phyloP scores from a whole-genome alignment of 2,329 filamentous ascomycete genomes.

The Exophiala calicioides region DNA sequence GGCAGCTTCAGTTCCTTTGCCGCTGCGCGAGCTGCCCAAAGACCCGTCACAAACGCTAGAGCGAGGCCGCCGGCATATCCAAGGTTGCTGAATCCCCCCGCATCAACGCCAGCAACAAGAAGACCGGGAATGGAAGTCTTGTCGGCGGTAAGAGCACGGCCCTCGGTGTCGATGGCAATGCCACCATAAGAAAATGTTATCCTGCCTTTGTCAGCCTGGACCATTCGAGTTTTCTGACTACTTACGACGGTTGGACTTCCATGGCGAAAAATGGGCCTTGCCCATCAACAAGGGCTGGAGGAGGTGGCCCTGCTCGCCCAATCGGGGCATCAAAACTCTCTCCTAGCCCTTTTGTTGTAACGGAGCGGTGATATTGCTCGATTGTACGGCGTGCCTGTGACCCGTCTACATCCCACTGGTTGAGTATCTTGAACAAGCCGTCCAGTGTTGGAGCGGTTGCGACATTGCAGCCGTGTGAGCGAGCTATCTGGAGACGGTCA shows the following conservation, averaged over 20 bases:
- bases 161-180: constrained; percentile 31
- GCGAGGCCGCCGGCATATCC: constrained; percentile 35
- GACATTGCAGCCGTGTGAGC: constrained; percentile 33
- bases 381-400: constrained; percentile 28
- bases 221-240: constrained; percentile 7
- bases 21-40: constrained; percentile 31
- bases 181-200: constrained; percentile 37
- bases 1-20: constrained; percentile 27
- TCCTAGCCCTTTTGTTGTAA: constrained; percentile 17
- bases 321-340: constrained; percentile 25
- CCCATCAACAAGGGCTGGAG: constrained; percentile 30
- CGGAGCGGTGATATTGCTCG: constrained; percentile 28
- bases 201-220: constrained; percentile 6
- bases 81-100: constrained; percentile 34
- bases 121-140: constrained; percentile 30
- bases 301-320: constrained; percentile 22
- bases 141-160: constrained; percentile 32
- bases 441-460: constrained; percentile 27
- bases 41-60: constrained; percentile 34
- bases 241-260: constrained; percentile 36
- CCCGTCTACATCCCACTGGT: constrained; percentile 31
- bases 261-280: constrained; percentile 34
- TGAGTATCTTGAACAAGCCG: constrained; percentile 25
- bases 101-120: constrained; percentile 35
- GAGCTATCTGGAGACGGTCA: constrained; percentile 33